Evolutionary conservation across 805 yeast species (phyloP), one percentile per base, ranked within the genome.

Genomic region (Myxozyma lipomycoides): DNA sequence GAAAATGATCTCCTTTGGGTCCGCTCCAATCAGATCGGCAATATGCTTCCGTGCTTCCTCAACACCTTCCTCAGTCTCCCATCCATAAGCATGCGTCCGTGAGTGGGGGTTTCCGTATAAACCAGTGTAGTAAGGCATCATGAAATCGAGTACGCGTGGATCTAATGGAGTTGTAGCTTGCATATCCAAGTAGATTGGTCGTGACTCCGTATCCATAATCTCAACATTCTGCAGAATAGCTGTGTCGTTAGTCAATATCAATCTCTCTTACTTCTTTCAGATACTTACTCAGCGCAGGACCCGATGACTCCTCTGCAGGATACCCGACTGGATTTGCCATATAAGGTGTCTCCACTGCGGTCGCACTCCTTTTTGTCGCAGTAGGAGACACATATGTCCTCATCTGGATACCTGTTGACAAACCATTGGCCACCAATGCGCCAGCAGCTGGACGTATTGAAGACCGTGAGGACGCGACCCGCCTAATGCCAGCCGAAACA

Each of bases 131-230:
- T 83, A 88, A 61, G 78, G 80, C 61, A 87, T 67, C 95, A 87
- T 88, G 60, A 81, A 83, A 66, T 87, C 96, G 60, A 93, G 71
- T 7, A 93, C 99, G 49, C 99, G 77, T 28, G 98, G 98, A 66
- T 93, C 99, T 1, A 93, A 86, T 24, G 98, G 98, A 0, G 99
- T 91, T 0, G 99, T 93, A 26, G 98, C 98, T 72, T 93, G 99
- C 78, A 90, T 90, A 64, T 93, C 99, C 64, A 93, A 72, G 70
- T 93, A 93, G 56, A 93, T 93, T 7, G 99, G 98, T 61, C 97
- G 78, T 34, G 34, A 40, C 17, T 38, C 48, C 41, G 50, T 43
- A 34, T 56, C 60, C 47, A 50, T 26, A 15, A 49, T n/a, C 24
- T 53, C 58, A 3, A 44, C 59, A 26, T 30, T 53, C 26, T 49